Conservation (phyloP, 75 land plant species). For the Pinus tabuliformis region DNA sequence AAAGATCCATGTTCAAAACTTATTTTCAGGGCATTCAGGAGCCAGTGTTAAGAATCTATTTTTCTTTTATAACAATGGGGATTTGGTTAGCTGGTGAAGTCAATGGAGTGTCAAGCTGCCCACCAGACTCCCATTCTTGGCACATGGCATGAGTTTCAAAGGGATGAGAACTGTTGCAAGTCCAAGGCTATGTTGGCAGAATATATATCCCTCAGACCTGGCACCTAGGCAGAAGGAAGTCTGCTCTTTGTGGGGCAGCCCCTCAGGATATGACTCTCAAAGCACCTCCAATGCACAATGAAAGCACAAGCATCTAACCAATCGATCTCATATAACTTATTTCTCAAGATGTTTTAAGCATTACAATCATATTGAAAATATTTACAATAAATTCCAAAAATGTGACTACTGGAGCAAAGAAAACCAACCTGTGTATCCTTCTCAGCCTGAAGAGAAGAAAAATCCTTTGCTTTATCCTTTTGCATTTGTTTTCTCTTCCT, state of each 20-base stretch:
- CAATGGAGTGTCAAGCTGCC: no score
- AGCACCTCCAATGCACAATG: background rate
- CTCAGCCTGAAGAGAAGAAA: slow-evolving; percentile 7
- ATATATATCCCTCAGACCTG: background rate
- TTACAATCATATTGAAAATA: background rate
- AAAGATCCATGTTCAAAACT: no score
- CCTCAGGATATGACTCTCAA: background rate
- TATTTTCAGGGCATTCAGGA: no score
- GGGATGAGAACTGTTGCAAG: background rate
- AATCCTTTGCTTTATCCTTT: slow-evolving; percentile 37
- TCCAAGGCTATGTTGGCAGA: background rate
- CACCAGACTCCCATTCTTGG: no score
- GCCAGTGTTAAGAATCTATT: no score
- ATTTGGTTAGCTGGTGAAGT: no score
- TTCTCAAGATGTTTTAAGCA: background rate
- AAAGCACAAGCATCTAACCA: slow-evolving; percentile 1
- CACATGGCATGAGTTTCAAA: background rate
- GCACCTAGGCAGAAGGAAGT: background rate
- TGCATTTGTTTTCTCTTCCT: slow-evolving; percentile 56
- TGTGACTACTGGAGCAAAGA: background rate
- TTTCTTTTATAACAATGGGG: no score
- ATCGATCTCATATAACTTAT: slow-evolving; percentile 1
- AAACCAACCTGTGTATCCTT: slow-evolving; percentile 31
- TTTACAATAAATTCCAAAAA: background rate
- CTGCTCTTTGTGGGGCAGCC: background rate